phyloP scores from a whole-genome alignment of 352 stramenopile genomes.

The Phytophthora pseudosyringae region DNA sequence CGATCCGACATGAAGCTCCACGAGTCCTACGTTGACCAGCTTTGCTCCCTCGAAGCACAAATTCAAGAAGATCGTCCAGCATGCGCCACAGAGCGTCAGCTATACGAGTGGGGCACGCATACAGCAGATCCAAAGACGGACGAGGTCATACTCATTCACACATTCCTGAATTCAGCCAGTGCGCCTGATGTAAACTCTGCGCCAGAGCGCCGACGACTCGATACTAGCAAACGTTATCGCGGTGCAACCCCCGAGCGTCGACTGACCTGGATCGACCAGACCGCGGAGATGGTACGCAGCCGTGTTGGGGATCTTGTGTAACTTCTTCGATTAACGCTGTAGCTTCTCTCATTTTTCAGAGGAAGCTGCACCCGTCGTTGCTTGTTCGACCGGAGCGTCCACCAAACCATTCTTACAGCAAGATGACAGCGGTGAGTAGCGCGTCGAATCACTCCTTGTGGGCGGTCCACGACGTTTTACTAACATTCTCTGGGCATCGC shows the following conservation, averaged over 20 bases:
- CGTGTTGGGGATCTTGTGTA: neutral
- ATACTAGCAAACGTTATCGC: conserved; percentile 30
- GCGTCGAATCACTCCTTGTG: neutral
- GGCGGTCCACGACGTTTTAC: too few species aligned
- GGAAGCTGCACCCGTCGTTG: conserved; percentile 61
- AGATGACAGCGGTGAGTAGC: conserved; percentile 66
- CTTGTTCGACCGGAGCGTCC: conserved; percentile 70
- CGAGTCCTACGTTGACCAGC: conserved; percentile 78
- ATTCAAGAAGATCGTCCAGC: conserved; percentile 54
- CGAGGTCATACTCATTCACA: conserved; percentile 81
- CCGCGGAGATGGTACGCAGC: conserved; percentile 55
- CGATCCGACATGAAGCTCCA: conserved; percentile 86
- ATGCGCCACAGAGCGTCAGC: conserved; percentile 61
- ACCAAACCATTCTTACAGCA: conserved; percentile 79
- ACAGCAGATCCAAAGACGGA: conserved; percentile 56
- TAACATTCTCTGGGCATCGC: neutral
- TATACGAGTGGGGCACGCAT: conserved; percentile 75
- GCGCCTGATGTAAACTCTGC: conserved; percentile 18
- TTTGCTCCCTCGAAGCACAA: conserved; percentile 70
- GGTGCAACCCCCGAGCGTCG: conserved; percentile 21
- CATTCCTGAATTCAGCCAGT: conserved; percentile 66
- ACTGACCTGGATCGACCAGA: conserved; percentile 80
- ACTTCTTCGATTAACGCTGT: neutral
- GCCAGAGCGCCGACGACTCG: conserved; percentile 20
- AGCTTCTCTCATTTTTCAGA: conserved; percentile 31